These are phyloP conservation scores for Paraphaeosphaeria minitans DNA, from an alignment of 2,329 filamentous ascomycete genomes.

Conservation along the genomic window DNA sequence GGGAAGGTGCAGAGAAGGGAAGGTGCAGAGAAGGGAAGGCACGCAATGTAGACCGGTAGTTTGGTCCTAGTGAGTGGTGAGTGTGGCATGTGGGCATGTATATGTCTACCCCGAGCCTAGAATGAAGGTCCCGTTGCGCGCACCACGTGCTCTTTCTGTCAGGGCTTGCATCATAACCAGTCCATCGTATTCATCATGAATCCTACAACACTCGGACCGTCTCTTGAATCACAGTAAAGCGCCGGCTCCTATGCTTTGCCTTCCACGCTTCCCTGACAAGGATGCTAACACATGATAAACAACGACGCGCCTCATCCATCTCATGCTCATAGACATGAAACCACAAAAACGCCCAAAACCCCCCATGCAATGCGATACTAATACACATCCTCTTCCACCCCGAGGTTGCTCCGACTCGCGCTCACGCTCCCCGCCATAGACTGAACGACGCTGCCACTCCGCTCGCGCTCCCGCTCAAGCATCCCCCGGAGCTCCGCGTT, in stretches of 20 bases:
- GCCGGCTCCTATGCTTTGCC: no score
- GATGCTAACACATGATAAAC: neutral
- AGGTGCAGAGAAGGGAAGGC: no score
- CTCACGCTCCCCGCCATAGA: constrained; percentile 25
- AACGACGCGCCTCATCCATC: neutral
- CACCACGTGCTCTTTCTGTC: no score
- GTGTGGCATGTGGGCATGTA: no score
- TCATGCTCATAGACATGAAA: neutral
- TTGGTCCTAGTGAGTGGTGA: no score
- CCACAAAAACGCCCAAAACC: neutral
- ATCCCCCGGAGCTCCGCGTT: constrained; percentile 71
- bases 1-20: no score
- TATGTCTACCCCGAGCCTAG: no score
- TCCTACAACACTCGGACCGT: neutral
- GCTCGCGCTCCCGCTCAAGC: constrained; percentile 62
- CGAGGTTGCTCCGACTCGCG: constrained; percentile 23
- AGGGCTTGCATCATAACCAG: no score
- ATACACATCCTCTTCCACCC: constrained; percentile 24
- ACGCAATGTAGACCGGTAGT: no score
- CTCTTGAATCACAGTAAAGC: no score
- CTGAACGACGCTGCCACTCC: constrained; percentile 21
- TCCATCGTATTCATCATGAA: neutral
- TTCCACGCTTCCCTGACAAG: no score
- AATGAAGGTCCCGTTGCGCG: no score
- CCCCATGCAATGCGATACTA: constrained; percentile 22